phyloP scores from a whole-genome alignment of 331 rosid genomes.

The Prunus yedoensis region DNA sequence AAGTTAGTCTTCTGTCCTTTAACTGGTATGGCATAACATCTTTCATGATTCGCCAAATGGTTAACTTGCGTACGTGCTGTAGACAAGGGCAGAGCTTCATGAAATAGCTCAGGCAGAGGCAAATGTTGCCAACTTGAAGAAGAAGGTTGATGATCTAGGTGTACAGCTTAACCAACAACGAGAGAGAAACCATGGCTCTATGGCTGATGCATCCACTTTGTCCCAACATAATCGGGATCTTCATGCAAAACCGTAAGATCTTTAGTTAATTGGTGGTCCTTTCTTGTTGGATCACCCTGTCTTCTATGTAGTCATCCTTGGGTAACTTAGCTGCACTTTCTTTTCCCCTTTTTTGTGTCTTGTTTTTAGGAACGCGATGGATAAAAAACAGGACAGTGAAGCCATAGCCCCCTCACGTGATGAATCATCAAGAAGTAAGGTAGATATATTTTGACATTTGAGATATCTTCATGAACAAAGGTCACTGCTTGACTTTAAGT shows the following conservation, averaged over 20 bases:
- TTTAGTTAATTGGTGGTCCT: conserved; percentile 5
- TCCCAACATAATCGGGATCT: conserved; percentile 29
- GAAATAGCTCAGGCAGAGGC: conserved; percentile 63
- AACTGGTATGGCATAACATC: conserved; percentile 12
- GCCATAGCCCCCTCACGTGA: conserved; percentile 33
- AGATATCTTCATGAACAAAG: conserved; percentile 15
- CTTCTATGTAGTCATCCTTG: not conserved
- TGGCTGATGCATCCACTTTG: conserved; percentile 19
- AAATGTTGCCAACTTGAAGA: conserved; percentile 55
- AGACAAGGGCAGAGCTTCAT: conserved; percentile 70
- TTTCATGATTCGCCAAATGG: conserved; percentile 27
- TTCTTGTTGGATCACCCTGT: conserved; percentile 6
- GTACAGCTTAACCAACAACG: conserved; percentile 55
- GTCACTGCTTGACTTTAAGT: not conserved
- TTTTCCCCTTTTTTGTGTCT: not conserved
- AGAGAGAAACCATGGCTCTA: conserved; percentile 31
- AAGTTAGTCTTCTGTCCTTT: conserved; percentile 33
- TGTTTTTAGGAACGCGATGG: conserved; percentile 42
- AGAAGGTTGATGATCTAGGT: conserved; percentile 55
- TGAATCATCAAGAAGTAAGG: conserved; percentile 71
- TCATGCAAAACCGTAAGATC: conserved; percentile 52
- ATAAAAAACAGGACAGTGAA: conserved; percentile 50
- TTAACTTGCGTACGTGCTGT: conserved; percentile 32
- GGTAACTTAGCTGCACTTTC: conserved; percentile 1
- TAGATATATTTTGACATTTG: conserved; percentile 28